Evolutionary conservation across 306 rosid genomes (phyloP).

Genomic region (Purshia tridentata): DNA sequence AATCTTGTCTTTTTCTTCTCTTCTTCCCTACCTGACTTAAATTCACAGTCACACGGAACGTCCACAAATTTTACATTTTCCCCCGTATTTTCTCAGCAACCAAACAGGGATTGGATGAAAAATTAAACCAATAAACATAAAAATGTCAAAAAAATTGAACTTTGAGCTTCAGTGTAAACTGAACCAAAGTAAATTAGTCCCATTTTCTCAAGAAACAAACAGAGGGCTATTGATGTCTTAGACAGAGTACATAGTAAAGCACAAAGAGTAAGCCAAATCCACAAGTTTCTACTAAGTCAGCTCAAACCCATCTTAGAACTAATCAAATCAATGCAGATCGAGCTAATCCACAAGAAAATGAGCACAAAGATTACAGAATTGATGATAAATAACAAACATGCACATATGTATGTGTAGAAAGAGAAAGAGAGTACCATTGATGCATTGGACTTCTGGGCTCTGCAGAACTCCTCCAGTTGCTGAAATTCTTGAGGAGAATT

Average conservation of each 20-base stretch:
- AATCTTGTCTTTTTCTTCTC: not conserved
- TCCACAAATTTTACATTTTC: not conserved
- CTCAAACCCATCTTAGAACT: constrained; percentile 18
- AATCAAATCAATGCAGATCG: constrained; percentile 38
- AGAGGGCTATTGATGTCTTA: not conserved
- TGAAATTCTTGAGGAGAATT: constrained; percentile 72
- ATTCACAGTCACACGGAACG: constrained; percentile 11
- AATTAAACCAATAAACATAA: not conserved
- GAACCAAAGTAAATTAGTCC: not conserved
- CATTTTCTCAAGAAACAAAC: constrained; percentile 28
- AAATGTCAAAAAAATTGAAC: constrained; percentile 4
- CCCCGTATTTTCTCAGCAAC: constrained; percentile 23
- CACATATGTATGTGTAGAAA: not conserved
- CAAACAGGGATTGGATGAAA: constrained; percentile 8
- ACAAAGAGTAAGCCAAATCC: not conserved
- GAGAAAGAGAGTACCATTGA: constrained; percentile 46
- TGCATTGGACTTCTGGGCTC: constrained; percentile 57
- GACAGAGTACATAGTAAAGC: not conserved
- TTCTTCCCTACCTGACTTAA: constrained; percentile 14
- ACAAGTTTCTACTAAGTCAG: constrained; percentile 15
- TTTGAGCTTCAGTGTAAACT: not conserved
- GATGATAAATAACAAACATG: not conserved
- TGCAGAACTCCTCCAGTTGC: constrained; percentile 75
- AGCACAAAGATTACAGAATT: constrained; percentile 2
- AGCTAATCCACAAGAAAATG: constrained; percentile 16